Conservation (phyloP, 768 basidiomycete genomes). For the Suillus brevipes region DNA sequence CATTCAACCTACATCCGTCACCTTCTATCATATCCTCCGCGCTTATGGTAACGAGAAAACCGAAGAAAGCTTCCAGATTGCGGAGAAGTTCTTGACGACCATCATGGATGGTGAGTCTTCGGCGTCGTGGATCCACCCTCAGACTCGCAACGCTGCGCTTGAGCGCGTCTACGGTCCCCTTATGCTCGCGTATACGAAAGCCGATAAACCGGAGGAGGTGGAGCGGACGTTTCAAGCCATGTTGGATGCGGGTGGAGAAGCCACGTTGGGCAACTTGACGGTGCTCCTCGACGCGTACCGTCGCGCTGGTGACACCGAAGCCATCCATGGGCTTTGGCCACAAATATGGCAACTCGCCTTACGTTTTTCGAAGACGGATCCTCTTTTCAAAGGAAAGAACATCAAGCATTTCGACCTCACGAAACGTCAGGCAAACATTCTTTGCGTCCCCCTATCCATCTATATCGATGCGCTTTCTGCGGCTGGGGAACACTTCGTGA, state of each 20-base stretch:
- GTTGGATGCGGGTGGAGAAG: conserved; percentile 53
- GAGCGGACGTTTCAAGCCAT: conserved; percentile 56
- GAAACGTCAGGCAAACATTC: conserved; percentile 48
- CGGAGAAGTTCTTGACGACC: conserved; percentile 62
- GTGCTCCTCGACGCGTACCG: conserved; percentile 75
- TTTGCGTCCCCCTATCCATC: conserved; percentile 79
- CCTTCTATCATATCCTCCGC: conserved; percentile 65
- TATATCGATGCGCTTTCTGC: conserved; percentile 75
- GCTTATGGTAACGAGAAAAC: conserved; percentile 55
- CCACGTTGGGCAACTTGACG: conserved; percentile 60
- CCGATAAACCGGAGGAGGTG: conserved; percentile 49
- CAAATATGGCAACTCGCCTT: conserved; percentile 61
- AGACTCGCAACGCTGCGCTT: conserved; percentile 44
- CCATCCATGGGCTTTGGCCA: conserved; percentile 65
- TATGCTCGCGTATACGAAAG: conserved; percentile 49
- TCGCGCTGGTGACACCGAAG: conserved; percentile 51
- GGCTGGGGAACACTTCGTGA: conserved; percentile 57
- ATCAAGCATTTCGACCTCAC: conserved; percentile 11
- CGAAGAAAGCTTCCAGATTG: conserved; percentile 53
- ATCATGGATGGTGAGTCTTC: conserved; percentile 41
- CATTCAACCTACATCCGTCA: conserved; percentile 66
- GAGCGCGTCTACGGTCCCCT: conserved; percentile 64
- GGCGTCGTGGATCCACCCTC: conserved; percentile 40
- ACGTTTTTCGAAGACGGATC: conserved; percentile 36
- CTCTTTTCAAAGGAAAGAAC: conserved; percentile 32